Evolutionary conservation across 140 eudicot genomes (phyloP).

Genomic region (Erigeron philadelphicus): DNA sequence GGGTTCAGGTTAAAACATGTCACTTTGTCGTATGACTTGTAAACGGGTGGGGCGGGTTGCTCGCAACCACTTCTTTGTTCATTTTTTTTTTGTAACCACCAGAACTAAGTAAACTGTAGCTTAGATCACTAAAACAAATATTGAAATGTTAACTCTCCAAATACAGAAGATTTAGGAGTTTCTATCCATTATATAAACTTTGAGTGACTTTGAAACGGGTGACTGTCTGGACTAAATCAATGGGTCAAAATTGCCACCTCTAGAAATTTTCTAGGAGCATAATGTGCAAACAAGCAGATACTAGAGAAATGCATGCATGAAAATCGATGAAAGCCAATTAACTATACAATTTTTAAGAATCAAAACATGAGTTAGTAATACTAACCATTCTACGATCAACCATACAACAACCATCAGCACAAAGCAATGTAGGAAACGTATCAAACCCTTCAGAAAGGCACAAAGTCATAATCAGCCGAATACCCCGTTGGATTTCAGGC

Average conservation of each 20-base stretch:
- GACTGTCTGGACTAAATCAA: not conserved
- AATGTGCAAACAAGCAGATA: not conserved
- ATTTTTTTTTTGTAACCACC: no score
- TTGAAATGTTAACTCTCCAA: no score
- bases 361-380: not conserved
- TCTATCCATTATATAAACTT: not conserved
- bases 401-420: slow-evolving; percentile 94
- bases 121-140: no score
- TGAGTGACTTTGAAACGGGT: not conserved
- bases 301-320: not conserved
- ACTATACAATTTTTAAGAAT: not conserved
- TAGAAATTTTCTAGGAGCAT: not conserved
- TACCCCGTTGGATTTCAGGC: slow-evolving; percentile 82
- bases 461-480: slow-evolving; percentile 64
- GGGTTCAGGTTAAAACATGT: no score
- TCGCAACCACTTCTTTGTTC: no score
- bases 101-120: no score
- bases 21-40: no score
- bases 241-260: not conserved
- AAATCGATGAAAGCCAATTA: not conserved
- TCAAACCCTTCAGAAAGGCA: slow-evolving; percentile 95
- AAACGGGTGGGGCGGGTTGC: no score
- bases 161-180: not conserved
- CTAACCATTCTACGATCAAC: slow-evolving; percentile 95
- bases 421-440: slow-evolving; percentile 87